Evolutionary conservation across 2,329 filamentous ascomycete species (phyloP), one percentile per base, ranked within the genome.

Genomic region (Pezicula neosporulosa): DNA sequence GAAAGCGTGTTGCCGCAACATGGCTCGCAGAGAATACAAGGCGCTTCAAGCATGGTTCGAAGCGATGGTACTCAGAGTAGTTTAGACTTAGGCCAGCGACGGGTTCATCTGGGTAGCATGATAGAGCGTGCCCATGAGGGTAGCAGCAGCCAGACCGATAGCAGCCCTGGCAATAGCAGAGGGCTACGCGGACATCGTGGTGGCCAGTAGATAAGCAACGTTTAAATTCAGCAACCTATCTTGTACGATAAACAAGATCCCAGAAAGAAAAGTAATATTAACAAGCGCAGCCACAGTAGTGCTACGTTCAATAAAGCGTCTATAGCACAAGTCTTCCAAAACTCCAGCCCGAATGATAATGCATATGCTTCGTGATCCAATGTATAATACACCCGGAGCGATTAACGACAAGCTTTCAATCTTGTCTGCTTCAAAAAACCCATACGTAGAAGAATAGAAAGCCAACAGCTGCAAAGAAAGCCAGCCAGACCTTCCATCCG

Each of bases 401-500:
- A 33, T 4, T 9, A 33, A 9, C 30, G 13, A 42, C 24, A 24
- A 21, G 24, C 39, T 21, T 19, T 19, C 39, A 15, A 42, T 18
- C 39, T n/a, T 15, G 18, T 42, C 39, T 24, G 9, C 24, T 42
- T 79, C 68, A 93, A 64, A 89, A 94, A 54, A 96, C 70, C 92
- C 93, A 97, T 53, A 97, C 93, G 69, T 93, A 99, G 60, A 84
- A 82, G 70, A 99, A 99, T 59, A 97, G 69, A 50, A 93, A 67
- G 56, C 87, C 82, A 16, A 97, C 89, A 35, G 85, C 88, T 6
- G 83, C 78, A 68, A 99, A 96, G 72, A 99, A 99, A 41, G 76
- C 78, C 47, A 97, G 69, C 94, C 94, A 99, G 51, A 92, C 88
- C 71, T 83, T 93, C 94, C 94, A 99, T 64, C 91, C 87, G 9